phyloP scores from a whole-genome alignment of 2,329 filamentous ascomycete genomes.

The Mycosphaerella arachidis region DNA sequence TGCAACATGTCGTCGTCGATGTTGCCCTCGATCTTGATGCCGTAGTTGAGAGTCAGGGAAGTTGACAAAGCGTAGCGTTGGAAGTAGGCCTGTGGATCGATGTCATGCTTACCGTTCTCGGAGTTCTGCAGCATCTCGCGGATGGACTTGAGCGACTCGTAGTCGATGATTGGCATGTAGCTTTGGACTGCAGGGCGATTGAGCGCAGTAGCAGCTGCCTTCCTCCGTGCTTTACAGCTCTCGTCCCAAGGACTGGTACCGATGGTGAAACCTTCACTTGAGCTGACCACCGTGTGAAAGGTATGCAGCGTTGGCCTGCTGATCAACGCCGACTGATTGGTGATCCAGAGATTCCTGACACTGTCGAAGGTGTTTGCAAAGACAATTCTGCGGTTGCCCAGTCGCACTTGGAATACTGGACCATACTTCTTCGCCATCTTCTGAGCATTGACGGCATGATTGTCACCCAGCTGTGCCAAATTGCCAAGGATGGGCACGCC shows the following conservation, averaged over 20 bases:
- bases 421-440: slow-evolving; percentile 47
- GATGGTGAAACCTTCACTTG: slow-evolving; percentile 74
- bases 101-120: slow-evolving; percentile 55
- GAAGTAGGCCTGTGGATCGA: slow-evolving; percentile 64
- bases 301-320: slow-evolving; percentile 75
- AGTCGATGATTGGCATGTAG: slow-evolving; percentile 78
- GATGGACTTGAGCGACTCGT: slow-evolving; percentile 68
- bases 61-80: slow-evolving; percentile 74
- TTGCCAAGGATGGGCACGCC: slow-evolving; percentile 47
- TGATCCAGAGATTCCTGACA: slow-evolving; percentile 71
- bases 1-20: slow-evolving; percentile 62
- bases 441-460: slow-evolving; percentile 45
- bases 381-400: slow-evolving; percentile 69
- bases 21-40: slow-evolving; percentile 67
- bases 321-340: slow-evolving; percentile 71
- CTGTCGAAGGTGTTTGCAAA: slow-evolving; percentile 76
- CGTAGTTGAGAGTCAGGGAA: slow-evolving; percentile 73
- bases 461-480: slow-evolving; percentile 42
- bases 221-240: slow-evolving; percentile 70
- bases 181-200: slow-evolving; percentile 71
- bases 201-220: slow-evolving; percentile 72
- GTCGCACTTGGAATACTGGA: slow-evolving; percentile 47
- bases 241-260: slow-evolving; percentile 82
- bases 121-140: slow-evolving; percentile 66
- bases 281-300: slow-evolving; percentile 74